Evolutionary conservation across 495 filamentous ascomycete genomes (phyloP).

Genomic region (Podospora conica): DNA sequence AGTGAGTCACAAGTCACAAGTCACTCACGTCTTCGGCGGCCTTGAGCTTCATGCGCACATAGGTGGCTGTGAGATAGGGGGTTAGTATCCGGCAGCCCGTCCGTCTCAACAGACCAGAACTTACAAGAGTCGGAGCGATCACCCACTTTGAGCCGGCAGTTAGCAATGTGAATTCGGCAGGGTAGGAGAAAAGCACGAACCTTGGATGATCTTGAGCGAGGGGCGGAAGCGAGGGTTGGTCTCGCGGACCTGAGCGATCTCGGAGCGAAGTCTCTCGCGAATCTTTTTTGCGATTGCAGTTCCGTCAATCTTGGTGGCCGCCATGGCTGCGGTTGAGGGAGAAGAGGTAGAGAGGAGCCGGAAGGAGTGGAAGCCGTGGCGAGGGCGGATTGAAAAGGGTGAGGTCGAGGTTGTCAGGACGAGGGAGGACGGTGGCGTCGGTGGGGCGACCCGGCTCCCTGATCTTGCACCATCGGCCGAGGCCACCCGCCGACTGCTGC

Average conservation of each 20-base stretch:
- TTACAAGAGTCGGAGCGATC: slow-evolving; percentile 87
- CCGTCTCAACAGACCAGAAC: slow-evolving; percentile 22
- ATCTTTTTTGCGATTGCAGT: slow-evolving; percentile 89
- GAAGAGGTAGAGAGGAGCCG: slow-evolving; percentile 42
- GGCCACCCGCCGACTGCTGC: slow-evolving; percentile 2
- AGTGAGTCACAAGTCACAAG: too few species aligned
- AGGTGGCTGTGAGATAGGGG: slow-evolving; percentile 58
- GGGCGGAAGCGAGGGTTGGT: slow-evolving; percentile 81
- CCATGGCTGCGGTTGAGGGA: slow-evolving; percentile 51
- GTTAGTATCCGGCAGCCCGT: slow-evolving; percentile 22
- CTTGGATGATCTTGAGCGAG: slow-evolving; percentile 86
- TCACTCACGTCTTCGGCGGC: slow-evolving; percentile 75
- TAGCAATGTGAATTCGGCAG: neutral
- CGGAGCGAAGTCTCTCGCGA: slow-evolving; percentile 64
- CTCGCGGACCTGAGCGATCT: slow-evolving; percentile 76
- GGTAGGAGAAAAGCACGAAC: slow-evolving; percentile 41
- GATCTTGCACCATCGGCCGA: slow-evolving; percentile 5
- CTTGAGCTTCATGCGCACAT: slow-evolving; percentile 99
- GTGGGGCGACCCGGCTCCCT: too few species aligned
- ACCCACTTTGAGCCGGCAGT: slow-evolving; percentile 54
- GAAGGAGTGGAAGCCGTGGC: slow-evolving; percentile 6
- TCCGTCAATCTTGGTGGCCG: slow-evolving; percentile 89
- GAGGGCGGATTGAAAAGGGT: slow-evolving; percentile 6
- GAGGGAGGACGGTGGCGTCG: neutral
- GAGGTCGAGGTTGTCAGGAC: neutral